These are phyloP conservation scores for Friedmanniomyces endolithicus DNA, from an alignment of 495 filamentous ascomycete species.

Conservation along the genomic window DNA sequence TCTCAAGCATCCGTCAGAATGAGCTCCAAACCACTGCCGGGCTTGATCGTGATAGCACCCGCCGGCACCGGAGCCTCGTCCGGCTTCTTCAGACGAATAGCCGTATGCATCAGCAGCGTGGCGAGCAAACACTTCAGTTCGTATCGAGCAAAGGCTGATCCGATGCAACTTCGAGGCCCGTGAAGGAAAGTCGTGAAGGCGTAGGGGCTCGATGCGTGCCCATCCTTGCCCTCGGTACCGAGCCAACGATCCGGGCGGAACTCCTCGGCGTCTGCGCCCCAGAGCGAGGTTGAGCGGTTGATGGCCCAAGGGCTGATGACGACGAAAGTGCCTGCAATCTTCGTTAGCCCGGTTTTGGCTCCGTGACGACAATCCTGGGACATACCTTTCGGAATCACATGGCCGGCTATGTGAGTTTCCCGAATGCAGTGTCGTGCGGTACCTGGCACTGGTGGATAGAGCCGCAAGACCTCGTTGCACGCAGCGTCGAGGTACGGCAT, in stretches of 20 bases:
- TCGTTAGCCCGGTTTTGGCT: neutral
- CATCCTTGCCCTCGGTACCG: constrained; percentile 14
- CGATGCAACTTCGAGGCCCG: constrained; percentile 29
- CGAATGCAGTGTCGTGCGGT: constrained; percentile 38
- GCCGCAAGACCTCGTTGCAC: constrained; percentile 30
- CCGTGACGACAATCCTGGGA: neutral
- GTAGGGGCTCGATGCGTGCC: constrained; percentile 23
- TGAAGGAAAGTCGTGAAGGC: constrained; percentile 26
- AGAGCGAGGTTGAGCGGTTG: constrained; percentile 24
- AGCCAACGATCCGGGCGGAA: constrained; percentile 29
- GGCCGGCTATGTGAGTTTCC: constrained; percentile 32
- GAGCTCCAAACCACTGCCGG: constrained; percentile 19
- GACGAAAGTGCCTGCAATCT: constrained; percentile 12
- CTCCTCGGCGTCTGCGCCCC: constrained; percentile 22
- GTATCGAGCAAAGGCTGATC: constrained; percentile 25
- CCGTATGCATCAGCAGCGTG: constrained; percentile 21
- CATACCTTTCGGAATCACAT: constrained; percentile 16
- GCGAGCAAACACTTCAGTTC: constrained; percentile 26
- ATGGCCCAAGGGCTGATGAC: constrained; percentile 26
- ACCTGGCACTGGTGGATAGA: constrained; percentile 38
- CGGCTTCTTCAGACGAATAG: constrained; percentile 21
- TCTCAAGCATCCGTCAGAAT: neutral
- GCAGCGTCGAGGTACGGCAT: constrained; percentile 43
- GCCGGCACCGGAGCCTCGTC: constrained; percentile 17
- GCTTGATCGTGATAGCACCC: constrained; percentile 25